Evolutionary conservation across 2,329 filamentous ascomycete genomes (phyloP), one percentile per base, ranked within the genome.

Genomic region (Mycosphaerella sp.): DNA sequence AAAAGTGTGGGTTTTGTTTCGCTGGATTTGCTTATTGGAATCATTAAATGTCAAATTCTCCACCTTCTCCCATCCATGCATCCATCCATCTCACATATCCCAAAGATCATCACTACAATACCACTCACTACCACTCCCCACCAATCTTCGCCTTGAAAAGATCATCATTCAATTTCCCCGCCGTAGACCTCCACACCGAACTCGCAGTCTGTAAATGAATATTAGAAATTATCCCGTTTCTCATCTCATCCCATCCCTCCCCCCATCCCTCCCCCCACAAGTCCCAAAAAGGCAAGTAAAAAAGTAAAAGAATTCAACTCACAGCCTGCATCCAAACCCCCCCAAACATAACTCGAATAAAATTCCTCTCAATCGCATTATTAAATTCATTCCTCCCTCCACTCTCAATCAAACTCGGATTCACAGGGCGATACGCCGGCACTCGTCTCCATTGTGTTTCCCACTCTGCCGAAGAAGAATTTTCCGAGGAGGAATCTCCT

Each of bases 141-240:
- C 80, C 79, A 53, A 82, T 67, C 32, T 75, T 72, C 60, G 80
- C 80, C 32, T 71, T 71, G 48, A 80, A 79, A 21, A 75, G 66
- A n/a, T 67, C 65, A 55, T 76, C 70, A 62, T 77, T 78, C 8
- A 79, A 55, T 55, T 65, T 75, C 0, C 78, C 79, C 2, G 73
- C 69, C 0, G 78, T 80, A 4, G 66, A 66, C n/a, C 74, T 66
- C 79, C 79, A 82, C 1, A 76, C 52, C 41, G 76, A 70, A 2
- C 73, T 70, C 6, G 67, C 63, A 49, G 73, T 67, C 71, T 75
- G 50, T 46, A 9, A 9, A 14, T 39, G 14, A 17, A 45, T 23
- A 44, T 60, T 39, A 59, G 49, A 46, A 55, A 41, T 38, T 34
- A 32, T 38, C 45, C 26, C 40, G 7, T 34, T 34, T 7, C 32